Base-by-base conservation (phyloP, 768 basidiomycete genomes). In the Pleurotus platypus region DNA sequence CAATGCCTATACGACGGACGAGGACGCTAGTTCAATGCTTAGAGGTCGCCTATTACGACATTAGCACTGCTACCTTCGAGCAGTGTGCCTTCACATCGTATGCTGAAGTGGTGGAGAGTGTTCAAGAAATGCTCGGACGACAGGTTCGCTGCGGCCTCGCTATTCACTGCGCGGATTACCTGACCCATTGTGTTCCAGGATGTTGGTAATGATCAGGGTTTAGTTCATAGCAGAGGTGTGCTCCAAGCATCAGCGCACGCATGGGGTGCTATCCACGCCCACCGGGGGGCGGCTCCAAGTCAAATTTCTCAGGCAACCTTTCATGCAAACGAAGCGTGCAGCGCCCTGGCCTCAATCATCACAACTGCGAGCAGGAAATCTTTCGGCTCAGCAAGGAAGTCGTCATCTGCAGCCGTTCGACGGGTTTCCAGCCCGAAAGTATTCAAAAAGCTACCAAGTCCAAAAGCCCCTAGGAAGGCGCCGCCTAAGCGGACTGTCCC, bases 201-300 rank as follows among this genome's bases (percentile, higher is more conserved):
- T n/a, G 16, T 76, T 5, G 73, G 69, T 0, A 63, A 68, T 37
- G 80, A 81, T 58, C 49, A 46, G 1, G 63, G 57, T 0, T 65
- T 81, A 16, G 64, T 66, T 2, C 58, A 58, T 11, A 78, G 72
- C 50, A 62, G 65, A 24, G 55, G 62, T 5, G 83, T 89, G 63
- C 84, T 86, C 62, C 76, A 72, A 26, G 77, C 82, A 1, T 69
- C 77, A 1, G 73, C 78, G 0, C 82, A 89, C 63, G 74, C 94
- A 22, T 89, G 87, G 85, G 71, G 83, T 46, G 84, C 86, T 0
- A 71, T 94, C 16, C 85, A 90, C 63, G 78, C 83, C 16, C 90
- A 94, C 68, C 80, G 83, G 12, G 74, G 71, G 4, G 71, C 67
- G 7, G 75, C 80, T 55, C 58, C 69, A 0, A 69, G 79, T 20